phyloP scores from a whole-genome alignment of 2,329 filamentous ascomycete species.

The Aspergillus carbonarius region DNA sequence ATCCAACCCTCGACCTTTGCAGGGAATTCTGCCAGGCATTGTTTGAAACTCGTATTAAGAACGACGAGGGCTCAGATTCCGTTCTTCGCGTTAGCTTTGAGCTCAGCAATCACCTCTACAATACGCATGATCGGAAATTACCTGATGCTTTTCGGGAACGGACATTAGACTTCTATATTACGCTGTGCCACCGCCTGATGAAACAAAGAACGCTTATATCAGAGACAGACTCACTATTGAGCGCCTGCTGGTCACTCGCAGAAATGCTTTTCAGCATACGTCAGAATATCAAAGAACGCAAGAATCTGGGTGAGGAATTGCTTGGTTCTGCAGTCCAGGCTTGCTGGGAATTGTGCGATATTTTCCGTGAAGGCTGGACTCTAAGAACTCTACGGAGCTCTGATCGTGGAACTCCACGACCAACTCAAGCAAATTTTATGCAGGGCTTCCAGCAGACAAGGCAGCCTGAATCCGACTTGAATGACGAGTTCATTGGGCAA shows the following conservation, averaged over 20 bases:
- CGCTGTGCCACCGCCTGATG: slow-evolving; percentile 92
- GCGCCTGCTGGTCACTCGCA: slow-evolving; percentile 84
- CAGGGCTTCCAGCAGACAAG: slow-evolving; percentile 53
- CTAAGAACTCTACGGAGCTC: slow-evolving; percentile 66
- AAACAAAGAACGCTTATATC: slow-evolving; percentile 79
- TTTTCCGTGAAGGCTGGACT: slow-evolving; percentile 90
- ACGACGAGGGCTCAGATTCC: slow-evolving; percentile 78
- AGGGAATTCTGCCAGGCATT: slow-evolving; percentile 88
- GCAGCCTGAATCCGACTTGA: slow-evolving; percentile 37
- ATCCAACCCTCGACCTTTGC: slow-evolving; percentile 78
- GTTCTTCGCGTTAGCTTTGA: slow-evolving; percentile 91
- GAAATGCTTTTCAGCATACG: slow-evolving; percentile 92
- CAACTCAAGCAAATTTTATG: slow-evolving; percentile 75
- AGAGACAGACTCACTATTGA: slow-evolving; percentile 78
- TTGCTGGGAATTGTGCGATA: slow-evolving; percentile 91
- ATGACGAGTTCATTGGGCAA: slow-evolving; percentile 27
- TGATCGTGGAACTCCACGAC: slow-evolving; percentile 79
- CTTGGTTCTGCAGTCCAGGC: slow-evolving; percentile 85
- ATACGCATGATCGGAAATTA: slow-evolving; percentile 79
- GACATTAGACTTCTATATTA: slow-evolving; percentile 92
- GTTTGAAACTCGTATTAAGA: slow-evolving; percentile 78
- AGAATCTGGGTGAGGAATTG: slow-evolving; percentile 74
- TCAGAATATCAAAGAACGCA: slow-evolving; percentile 74
- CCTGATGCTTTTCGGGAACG: slow-evolving; percentile 85
- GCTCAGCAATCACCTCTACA: slow-evolving; percentile 92